These are phyloP conservation scores for Sphagnum fallax DNA, from an alignment of 228 moss, liverwort and hornwort species.

Conservation along the genomic window DNA sequence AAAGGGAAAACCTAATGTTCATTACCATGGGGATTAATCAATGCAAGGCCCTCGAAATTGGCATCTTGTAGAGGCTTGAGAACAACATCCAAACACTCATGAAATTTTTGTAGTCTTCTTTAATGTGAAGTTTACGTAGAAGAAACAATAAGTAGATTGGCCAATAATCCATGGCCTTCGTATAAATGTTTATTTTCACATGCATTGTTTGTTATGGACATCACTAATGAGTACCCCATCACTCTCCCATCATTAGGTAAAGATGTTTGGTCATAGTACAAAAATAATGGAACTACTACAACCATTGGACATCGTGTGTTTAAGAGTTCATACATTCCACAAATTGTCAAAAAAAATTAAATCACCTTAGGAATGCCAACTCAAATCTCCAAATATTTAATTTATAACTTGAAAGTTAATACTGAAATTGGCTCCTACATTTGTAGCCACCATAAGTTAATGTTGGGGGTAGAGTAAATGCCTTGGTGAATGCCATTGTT, in stretches of 20 bases:
- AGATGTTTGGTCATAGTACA: neutral
- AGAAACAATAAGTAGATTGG: neutral
- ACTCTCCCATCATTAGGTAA: slow-evolving; percentile 3
- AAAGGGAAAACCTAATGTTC: slow-evolving; percentile 2
- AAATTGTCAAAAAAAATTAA: neutral
- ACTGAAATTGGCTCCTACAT: neutral
- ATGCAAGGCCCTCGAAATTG: slow-evolving; percentile 1
- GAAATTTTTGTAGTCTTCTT: slow-evolving; percentile 1
- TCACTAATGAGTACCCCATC: slow-evolving; percentile 1
- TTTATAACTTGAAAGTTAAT: neutral
- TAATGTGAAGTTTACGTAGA: neutral
- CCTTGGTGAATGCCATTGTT: neutral
- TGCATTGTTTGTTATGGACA: slow-evolving; percentile 4
- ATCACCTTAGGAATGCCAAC: neutral
- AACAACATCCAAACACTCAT: neutral
- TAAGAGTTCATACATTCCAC: neutral
- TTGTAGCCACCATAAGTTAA: neutral
- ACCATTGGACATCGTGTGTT: neutral
- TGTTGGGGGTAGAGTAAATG: neutral
- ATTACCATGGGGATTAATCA: slow-evolving; percentile 1
- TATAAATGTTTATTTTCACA: slow-evolving; percentile 2
- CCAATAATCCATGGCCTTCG: slow-evolving; percentile 1
- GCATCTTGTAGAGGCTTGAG: neutral
- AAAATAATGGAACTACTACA: neutral
- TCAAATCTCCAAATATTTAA: no score